These are phyloP conservation scores for Dactylellina drechsleri DNA, from an alignment of 2,329 filamentous ascomycete genomes.

Conservation along the genomic window DNA sequence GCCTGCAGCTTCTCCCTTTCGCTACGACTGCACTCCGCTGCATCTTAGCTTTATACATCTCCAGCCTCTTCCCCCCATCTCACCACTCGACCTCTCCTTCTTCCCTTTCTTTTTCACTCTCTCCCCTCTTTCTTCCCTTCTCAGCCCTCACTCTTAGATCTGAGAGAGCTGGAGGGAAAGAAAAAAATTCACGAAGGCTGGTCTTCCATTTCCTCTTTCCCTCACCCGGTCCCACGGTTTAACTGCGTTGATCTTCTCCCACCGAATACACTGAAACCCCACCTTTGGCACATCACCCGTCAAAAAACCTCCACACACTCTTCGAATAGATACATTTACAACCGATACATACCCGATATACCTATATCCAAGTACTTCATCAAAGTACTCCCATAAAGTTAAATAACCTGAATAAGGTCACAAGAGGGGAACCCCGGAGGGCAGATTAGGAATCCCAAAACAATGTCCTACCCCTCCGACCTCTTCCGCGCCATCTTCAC, in stretches of 20 bases:
- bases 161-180: not conserved
- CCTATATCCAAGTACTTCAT: too few relatives aligned
- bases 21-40: not conserved
- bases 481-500: conserved; percentile 95
- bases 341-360: too few relatives aligned
- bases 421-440: conserved; percentile 8
- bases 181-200: not conserved
- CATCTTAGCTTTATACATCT: not conserved
- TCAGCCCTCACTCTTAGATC: not conserved
- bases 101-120: conserved; percentile 15
- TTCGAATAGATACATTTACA: too few relatives aligned
- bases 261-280: too few relatives aligned
- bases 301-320: too few relatives aligned
- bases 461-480: conserved; percentile 68
- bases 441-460: not conserved
- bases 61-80: conserved; percentile 24
- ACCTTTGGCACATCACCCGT: too few relatives aligned
- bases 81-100: conserved; percentile 2
- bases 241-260: too few relatives aligned
- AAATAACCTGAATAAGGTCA: conserved; percentile 7
- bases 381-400: too few relatives aligned
- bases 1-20: conserved; percentile 10
- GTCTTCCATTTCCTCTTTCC: too few relatives aligned
- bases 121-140: conserved; percentile 4
- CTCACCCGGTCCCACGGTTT: too few relatives aligned